These are phyloP conservation scores for Tilletia caries DNA, from an alignment of 1,284 basidiomycete genomes.

Conservation along the genomic window DNA sequence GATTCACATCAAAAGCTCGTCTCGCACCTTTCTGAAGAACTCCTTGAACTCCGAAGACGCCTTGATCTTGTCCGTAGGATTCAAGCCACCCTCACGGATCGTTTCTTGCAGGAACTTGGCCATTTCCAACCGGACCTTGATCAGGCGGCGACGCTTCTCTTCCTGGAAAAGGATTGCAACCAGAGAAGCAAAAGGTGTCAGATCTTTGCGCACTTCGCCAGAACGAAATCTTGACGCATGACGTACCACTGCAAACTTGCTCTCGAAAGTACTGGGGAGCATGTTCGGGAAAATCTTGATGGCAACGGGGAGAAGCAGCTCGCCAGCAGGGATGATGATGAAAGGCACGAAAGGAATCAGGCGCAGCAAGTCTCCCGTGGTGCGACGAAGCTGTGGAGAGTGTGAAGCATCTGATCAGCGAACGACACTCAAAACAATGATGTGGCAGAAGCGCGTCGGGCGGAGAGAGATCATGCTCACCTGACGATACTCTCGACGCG, in stretches of 20 bases:
- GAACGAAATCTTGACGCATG: neutral
- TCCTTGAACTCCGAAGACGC: slow-evolving; percentile 95
- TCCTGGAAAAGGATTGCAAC: too few species aligned
- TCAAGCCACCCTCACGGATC: slow-evolving; percentile 81
- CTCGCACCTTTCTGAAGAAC: slow-evolving; percentile 81
- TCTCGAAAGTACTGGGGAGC: slow-evolving; percentile 96
- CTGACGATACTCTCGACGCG: slow-evolving; percentile 89
- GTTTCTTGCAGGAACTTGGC: slow-evolving; percentile 99
- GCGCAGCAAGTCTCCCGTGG: slow-evolving; percentile 85
- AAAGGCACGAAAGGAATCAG: slow-evolving; percentile 94
- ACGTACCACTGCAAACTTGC: slow-evolving; percentile 66
- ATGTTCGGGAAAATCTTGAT: slow-evolving; percentile 98
- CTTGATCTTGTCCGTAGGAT: slow-evolving; percentile 71
- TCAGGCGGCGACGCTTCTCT: slow-evolving; percentile 92
- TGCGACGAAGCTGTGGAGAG: slow-evolving; percentile 73
- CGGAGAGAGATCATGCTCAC: slow-evolving; percentile 57
- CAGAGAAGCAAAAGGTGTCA: neutral
- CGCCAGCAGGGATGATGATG: slow-evolving; percentile 95
- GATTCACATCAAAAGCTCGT: neutral
- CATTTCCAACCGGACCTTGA: slow-evolving; percentile 94
- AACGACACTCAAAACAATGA: neutral
- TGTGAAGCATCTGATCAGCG: neutral
- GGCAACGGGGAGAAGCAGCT: slow-evolving; percentile 90
- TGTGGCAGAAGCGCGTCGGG: too few species aligned
- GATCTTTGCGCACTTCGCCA: too few species aligned